Conservation (phyloP, 352 stramenopile genomes). For the Phytophthora vignae region DNA sequence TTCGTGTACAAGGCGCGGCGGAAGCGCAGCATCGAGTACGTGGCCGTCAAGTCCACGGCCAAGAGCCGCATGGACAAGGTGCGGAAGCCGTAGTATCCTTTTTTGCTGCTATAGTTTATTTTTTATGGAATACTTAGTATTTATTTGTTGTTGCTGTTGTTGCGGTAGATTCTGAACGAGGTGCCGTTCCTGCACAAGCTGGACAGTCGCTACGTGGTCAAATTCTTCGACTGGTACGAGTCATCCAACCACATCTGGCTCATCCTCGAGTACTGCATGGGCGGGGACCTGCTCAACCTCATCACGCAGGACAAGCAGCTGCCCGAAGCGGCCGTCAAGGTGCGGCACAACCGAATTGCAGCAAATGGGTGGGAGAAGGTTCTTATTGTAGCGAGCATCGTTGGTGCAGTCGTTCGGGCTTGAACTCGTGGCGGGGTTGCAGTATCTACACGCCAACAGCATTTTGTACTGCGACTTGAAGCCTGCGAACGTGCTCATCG, state of each 20-base stretch:
- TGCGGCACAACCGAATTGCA: slow-evolving; percentile 29
- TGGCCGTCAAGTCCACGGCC: slow-evolving; percentile 93
- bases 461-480: slow-evolving; percentile 94
- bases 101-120: background rate
- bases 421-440: slow-evolving; percentile 79
- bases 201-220: slow-evolving; percentile 86
- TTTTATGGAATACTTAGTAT: background rate
- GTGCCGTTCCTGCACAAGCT: slow-evolving; percentile 91
- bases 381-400: too few relatives aligned
- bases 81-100: background rate
- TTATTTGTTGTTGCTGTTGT: slow-evolving; percentile 3
- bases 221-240: slow-evolving; percentile 97
- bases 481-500: slow-evolving; percentile 91
- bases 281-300: slow-evolving; percentile 90
- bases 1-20: slow-evolving; percentile 93
- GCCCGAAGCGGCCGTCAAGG: slow-evolving; percentile 80
- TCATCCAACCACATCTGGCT: slow-evolving; percentile 96
- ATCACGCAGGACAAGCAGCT: slow-evolving; percentile 90
- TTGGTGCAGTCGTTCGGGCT: slow-evolving; percentile 65
- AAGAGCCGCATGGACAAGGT: slow-evolving; percentile 94
- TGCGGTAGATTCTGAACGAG: slow-evolving; percentile 80
- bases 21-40: slow-evolving; percentile 94
- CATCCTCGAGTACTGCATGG: slow-evolving; percentile 95
- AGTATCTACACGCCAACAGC: slow-evolving; percentile 90
- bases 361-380: too few relatives aligned